Evolutionary conservation across 495 filamentous ascomycete species (phyloP).

Genomic region (Lophiostoma macrostomum): DNA sequence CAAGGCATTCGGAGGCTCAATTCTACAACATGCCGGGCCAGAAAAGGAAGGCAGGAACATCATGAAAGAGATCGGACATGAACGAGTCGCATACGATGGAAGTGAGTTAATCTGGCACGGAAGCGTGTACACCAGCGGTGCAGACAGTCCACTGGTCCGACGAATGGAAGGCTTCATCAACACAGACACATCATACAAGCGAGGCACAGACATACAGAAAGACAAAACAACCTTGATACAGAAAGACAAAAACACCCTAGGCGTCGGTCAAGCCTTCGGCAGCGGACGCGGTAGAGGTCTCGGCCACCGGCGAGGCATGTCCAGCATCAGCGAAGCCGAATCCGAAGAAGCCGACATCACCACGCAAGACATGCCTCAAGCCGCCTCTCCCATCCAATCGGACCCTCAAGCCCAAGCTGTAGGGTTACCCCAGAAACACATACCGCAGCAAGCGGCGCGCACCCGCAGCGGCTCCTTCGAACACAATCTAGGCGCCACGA

Average conservation of each 20-base stretch:
- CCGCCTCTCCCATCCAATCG: no score
- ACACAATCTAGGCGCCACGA: constrained; percentile 9
- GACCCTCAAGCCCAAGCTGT: no score
- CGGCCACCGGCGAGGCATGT: constrained; percentile 13
- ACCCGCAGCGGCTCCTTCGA: not conserved
- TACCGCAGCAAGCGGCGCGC: no score
- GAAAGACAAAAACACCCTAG: not conserved
- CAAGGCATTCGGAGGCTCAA: constrained; percentile 28
- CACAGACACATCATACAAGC: not conserved
- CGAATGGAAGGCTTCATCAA: not conserved
- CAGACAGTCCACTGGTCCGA: not conserved
- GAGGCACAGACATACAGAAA: no score
- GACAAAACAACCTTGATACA: no score
- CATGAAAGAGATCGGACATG: constrained; percentile 23
- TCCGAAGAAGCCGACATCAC: no score
- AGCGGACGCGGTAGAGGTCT: not conserved
- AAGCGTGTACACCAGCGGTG: constrained; percentile 11
- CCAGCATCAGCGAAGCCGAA: constrained; percentile 4
- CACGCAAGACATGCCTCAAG: no score
- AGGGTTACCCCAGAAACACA: no score
- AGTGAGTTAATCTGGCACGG: constrained; percentile 29
- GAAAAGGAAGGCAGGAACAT: constrained; percentile 20
- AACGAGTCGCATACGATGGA: constrained; percentile 24
- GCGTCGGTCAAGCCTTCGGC: not conserved
- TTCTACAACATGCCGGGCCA: constrained; percentile 13